phyloP scores from a whole-genome alignment of 2,329 filamentous ascomycete species.

The Beauveria scarabaeidicola region DNA sequence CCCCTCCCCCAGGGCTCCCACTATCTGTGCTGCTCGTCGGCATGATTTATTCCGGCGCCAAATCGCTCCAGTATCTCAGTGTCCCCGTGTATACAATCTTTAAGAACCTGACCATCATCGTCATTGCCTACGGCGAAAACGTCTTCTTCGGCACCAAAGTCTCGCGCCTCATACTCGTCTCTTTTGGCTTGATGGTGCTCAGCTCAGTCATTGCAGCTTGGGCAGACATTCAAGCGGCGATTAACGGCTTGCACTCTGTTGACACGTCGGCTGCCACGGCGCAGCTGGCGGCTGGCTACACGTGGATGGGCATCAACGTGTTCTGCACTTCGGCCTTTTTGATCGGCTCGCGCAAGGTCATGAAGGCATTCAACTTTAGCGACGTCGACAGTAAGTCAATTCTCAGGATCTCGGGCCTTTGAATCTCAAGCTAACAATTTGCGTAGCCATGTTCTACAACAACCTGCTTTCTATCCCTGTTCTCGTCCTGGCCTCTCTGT shows the following conservation, averaged over 20 bases:
- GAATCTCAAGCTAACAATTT: constrained; percentile 22
- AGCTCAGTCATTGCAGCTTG: constrained; percentile 92
- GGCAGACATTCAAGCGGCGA: constrained; percentile 87
- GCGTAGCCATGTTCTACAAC: constrained; percentile 97
- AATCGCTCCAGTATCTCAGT: constrained; percentile 90
- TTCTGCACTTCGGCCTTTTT: constrained; percentile 88
- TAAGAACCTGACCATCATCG: constrained; percentile 98
- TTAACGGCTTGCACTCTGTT: constrained; percentile 48
- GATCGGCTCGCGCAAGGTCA: constrained; percentile 91
- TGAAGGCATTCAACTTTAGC: constrained; percentile 99
- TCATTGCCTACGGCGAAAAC: constrained; percentile 97
- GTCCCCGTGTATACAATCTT: constrained; percentile 99
- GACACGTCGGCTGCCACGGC: constrained; percentile 70
- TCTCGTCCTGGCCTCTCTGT: constrained; percentile 69
- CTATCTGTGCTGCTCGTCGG: constrained; percentile 91
- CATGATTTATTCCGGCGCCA: constrained; percentile 98
- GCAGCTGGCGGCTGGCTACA: constrained; percentile 86
- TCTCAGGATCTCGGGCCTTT: constrained; percentile 19
- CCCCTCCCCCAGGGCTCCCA: constrained; percentile 83
- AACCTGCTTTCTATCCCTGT: constrained; percentile 95
- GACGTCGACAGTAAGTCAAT: constrained; percentile 84
- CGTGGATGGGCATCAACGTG: constrained; percentile 98
- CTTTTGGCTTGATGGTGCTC: constrained; percentile 92
- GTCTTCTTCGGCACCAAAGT: constrained; percentile 96
- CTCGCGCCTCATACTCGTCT: constrained; percentile 77